Conservation (phyloP, 306 rosid species). For the Arachis hypogaea region DNA sequence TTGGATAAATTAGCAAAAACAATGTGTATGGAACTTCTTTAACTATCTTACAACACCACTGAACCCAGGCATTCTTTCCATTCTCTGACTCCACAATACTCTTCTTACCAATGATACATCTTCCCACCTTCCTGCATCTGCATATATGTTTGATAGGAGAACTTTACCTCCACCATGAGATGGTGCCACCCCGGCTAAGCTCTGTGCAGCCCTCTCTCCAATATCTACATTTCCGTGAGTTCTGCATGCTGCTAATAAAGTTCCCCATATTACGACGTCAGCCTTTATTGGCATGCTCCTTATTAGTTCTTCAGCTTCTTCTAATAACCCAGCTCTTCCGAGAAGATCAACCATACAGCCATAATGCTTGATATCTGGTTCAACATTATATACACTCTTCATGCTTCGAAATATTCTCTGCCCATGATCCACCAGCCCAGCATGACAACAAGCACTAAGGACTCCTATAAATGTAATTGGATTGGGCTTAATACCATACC, state of each 20-base stretch:
- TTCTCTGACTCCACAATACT: constrained; percentile 50
- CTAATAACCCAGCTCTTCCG: constrained; percentile 83
- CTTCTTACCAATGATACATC: constrained; percentile 69
- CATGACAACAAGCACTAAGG: constrained; percentile 86
- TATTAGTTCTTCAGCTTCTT: constrained; percentile 74
- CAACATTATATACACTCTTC: constrained; percentile 63
- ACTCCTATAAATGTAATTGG: constrained; percentile 85
- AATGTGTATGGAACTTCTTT: constrained; percentile 19
- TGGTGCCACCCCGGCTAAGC: constrained; percentile 66
- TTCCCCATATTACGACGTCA: constrained; percentile 88
- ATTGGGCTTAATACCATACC: constrained; percentile 60
- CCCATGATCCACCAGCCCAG: constrained; percentile 76
- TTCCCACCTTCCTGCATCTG: constrained; percentile 87
- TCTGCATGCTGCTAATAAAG: constrained; percentile 83
- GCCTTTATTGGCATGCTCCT: constrained; percentile 84
- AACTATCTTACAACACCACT: constrained; percentile 66
- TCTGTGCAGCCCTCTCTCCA: constrained; percentile 81
- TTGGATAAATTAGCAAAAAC: constrained; percentile 16
- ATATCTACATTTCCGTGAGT: constrained; percentile 74
- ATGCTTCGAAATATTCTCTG: constrained; percentile 70
- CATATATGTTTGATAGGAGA: constrained; percentile 78
- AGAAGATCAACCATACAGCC: constrained; percentile 93
- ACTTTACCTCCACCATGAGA: constrained; percentile 82
- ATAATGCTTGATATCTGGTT: constrained; percentile 89
- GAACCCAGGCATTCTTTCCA: constrained; percentile 70